Conservation (phyloP, 352 stramenopile genomes). For the Globisporangium echinulatum region DNA sequence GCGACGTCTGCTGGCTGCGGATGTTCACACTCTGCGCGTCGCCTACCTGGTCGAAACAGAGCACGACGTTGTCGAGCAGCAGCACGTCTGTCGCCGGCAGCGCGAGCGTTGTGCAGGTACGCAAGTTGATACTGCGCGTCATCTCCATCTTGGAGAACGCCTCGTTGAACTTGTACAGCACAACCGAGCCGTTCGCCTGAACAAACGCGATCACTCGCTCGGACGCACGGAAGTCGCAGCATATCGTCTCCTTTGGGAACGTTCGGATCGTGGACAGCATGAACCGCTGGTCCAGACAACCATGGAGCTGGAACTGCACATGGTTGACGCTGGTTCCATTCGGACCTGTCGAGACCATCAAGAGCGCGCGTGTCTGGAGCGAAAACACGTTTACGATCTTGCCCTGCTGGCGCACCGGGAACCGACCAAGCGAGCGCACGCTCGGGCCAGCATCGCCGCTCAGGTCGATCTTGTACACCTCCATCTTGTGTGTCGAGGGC, state of each 20-base stretch:
- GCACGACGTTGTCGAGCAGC: conserved; percentile 15
- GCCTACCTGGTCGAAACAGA: conserved; percentile 20
- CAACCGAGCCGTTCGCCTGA: background rate
- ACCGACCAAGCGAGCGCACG: conserved; percentile 6
- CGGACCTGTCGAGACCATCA: conserved; percentile 1
- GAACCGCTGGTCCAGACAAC: too few relatives aligned
- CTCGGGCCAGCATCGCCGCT: background rate
- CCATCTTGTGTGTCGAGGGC: conserved; percentile 1
- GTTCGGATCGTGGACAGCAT: background rate
- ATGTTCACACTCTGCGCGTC: conserved; percentile 36
- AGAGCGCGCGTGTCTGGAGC: conserved; percentile 1
- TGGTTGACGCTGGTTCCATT: background rate
- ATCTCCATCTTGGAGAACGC: conserved; percentile 10
- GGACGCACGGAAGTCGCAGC: background rate
- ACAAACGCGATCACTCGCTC: conserved; percentile 5
- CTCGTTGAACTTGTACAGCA: conserved; percentile 13
- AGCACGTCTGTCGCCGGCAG: conserved; percentile 7
- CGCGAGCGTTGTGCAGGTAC: conserved; percentile 9
- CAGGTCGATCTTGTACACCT: conserved; percentile 9
- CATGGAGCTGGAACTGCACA: conserved; percentile 2
- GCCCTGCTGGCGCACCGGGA: background rate
- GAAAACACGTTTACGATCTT: conserved; percentile 5
- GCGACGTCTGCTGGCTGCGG: conserved; percentile 35
- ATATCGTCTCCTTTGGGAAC: background rate
- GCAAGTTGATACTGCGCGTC: conserved; percentile 6